Evolutionary conservation across 2,329 filamentous ascomycete species (phyloP).

Genomic region (Neodidymelliopsis sp.): DNA sequence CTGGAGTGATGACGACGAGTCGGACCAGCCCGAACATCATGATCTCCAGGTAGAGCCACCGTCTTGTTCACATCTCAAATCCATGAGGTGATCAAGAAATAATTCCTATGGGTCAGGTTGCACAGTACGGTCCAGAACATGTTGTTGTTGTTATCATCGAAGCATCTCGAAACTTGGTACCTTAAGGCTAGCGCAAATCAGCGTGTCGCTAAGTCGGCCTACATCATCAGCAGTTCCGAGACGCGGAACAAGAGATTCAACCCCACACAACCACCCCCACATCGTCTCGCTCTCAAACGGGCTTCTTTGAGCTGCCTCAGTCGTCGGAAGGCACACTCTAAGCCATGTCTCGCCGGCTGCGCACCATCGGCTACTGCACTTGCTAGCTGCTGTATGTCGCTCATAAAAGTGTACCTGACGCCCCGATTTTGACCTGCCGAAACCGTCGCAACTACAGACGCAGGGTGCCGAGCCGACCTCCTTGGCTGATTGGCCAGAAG

Average conservation of each 20-base stretch:
- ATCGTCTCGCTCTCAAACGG: conserved; percentile 3
- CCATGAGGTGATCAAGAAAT: no score
- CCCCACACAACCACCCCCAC: conserved; percentile 19
- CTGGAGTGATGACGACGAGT: conserved; percentile 10
- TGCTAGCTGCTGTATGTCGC: neutral
- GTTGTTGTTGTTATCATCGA: conserved; percentile 1
- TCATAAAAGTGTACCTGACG: neutral
- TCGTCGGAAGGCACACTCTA: conserved; percentile 8
- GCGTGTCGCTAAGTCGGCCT: neutral
- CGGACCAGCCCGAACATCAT: neutral
- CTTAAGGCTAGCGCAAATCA: conserved; percentile 8
- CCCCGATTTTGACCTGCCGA: conserved; percentile 3
- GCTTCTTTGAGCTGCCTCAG: conserved; percentile 5
- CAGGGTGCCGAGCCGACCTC: conserved; percentile 8
- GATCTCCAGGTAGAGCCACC: neutral
- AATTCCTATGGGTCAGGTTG: neutral
- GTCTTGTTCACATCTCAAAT: neutral
- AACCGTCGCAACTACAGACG: conserved; percentile 7
- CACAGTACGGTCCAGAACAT: conserved; percentile 3
- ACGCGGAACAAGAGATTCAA: conserved; percentile 1
- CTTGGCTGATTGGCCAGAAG: conserved; percentile 10
- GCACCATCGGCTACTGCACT: conserved; percentile 25
- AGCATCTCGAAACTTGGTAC: neutral
- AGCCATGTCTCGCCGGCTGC: conserved; percentile 12
- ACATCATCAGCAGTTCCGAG: conserved; percentile 3